Base-by-base conservation (phyloP, 257 asterid genomes). In the Lithospermum erythrorhizon region DNA sequence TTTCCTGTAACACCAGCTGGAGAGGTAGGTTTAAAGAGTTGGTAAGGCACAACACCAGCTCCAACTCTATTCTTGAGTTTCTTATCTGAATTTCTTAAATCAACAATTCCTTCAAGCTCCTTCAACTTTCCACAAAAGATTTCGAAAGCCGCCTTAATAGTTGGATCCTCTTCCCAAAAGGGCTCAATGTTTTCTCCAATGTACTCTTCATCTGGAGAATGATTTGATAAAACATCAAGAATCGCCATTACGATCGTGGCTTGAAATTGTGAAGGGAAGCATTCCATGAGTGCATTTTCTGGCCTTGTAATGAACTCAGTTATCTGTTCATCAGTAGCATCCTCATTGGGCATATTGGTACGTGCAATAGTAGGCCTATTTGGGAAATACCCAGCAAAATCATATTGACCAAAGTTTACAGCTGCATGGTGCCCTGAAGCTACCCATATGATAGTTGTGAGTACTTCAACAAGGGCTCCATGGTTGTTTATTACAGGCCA, bases 171-270 rank as follows among this genome's bases (percentile, higher is more conserved):
- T 2, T 62, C 73, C 83, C 83, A 87, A 17, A 57, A 68, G 0
- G 85, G 77, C 61, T 78, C 78, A 1, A 81, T 68, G 2, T 35
- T 9, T 0, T 35, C 71, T 3, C 95, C 96, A 0, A 87, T 15
- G 37, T 87, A 87, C 76, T 90, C 96, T 74, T 90, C 97, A 45
- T 90, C 96, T 0, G 95, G 90, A 2, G 96, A 83, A 70, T 90
- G 96, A 59, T 51, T 80, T 0, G 97, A 90, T 55, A 90, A 63
- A 6, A 87, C 84, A 29, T 87, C 87, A 13, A 85, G 47, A 59
- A 85, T 53, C 6, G 89, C 41, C 89, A 85, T 81, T 0, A 87
- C 55, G 6, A 4, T 18, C 0, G 83, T 59, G 0, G 96, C 94
- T 51, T 90, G 97, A 24, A 18, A 5, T 47, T 90, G 95, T 3